Percentiles rank a stretch among this genome's conserved stretches.
Evolutionary conservation across 768 basidiomycete genomes (phyloP).

Genomic region (Calocybe gangraenosa): DNA sequence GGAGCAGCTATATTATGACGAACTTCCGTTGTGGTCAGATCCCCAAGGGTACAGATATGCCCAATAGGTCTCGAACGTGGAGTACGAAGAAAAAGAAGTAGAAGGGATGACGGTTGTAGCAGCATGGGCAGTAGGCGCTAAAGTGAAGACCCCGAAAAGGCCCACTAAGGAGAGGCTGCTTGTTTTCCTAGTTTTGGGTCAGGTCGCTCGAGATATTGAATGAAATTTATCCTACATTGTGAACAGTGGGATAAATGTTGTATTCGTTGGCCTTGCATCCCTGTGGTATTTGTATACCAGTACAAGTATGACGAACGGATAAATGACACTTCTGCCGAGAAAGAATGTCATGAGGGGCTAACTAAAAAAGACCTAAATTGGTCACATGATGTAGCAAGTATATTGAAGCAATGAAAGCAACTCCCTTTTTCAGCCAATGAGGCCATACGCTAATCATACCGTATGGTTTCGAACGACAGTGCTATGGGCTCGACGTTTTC

Average conservation of each 20-base stretch:
- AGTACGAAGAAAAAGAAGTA: constrained; percentile 33
- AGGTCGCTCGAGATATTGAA: not conserved
- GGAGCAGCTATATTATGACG: constrained; percentile 7
- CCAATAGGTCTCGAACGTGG: constrained; percentile 36
- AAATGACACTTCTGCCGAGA: constrained; percentile 1
- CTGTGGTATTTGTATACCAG: constrained; percentile 7
- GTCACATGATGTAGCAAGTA: not conserved
- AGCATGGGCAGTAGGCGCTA: constrained; percentile 18
- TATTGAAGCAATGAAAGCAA: not conserved
- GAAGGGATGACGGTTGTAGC: constrained; percentile 36
- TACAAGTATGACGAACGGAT: not conserved
- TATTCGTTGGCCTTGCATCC: not conserved
- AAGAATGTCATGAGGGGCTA: constrained; percentile 6
- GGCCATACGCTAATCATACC: not conserved
- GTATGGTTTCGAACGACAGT: not conserved
- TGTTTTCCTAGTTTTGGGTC: constrained; percentile 5
- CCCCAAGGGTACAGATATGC: constrained; percentile 44
- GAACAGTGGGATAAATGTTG: constrained; percentile 1
- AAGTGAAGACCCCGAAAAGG: constrained; percentile 8
- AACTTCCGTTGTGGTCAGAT: constrained; percentile 42
- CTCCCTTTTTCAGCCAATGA: no score
- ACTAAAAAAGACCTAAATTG: constrained; percentile 4
- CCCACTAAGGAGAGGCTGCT: constrained; percentile 4
- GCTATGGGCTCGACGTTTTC: constrained; percentile 11
- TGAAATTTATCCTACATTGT: constrained; percentile 1